phyloP scores from a whole-genome alignment of 148 eudicot genomes.

The Rhododendron mucronatum region DNA sequence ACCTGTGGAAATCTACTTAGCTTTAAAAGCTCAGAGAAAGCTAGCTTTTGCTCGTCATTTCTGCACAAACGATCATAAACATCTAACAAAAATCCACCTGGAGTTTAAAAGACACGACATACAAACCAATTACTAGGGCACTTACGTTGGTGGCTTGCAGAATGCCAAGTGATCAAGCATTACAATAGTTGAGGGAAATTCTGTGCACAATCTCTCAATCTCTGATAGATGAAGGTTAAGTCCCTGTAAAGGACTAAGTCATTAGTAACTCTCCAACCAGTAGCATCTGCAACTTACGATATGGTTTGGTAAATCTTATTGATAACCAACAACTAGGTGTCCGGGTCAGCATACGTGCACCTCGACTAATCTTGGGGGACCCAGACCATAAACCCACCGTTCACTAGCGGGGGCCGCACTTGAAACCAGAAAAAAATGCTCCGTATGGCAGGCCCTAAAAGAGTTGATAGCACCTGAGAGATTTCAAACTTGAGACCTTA shows the following conservation, averaged over 20 bases:
- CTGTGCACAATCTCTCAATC: conserved; percentile 64
- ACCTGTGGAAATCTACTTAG: conserved; percentile 86
- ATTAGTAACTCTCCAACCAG: not conserved
- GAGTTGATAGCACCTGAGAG: too few relatives aligned
- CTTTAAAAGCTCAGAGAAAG: conserved; percentile 58
- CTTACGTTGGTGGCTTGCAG: conserved; percentile 79
- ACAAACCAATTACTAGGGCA: conserved; percentile 1
- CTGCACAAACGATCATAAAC: conserved; percentile 31
- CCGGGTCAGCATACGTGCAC: too few relatives aligned
- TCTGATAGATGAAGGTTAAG: conserved; percentile 70
- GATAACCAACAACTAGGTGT: too few relatives aligned
- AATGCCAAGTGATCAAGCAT: conserved; percentile 86
- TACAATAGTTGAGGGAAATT: conserved; percentile 72
- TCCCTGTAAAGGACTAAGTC: conserved; percentile 46
- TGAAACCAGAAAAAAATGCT: too few relatives aligned
- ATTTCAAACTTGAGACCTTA: too few relatives aligned
- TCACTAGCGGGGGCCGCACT: too few relatives aligned
- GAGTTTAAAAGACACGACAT: conserved; percentile 1
- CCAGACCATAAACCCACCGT: too few relatives aligned
- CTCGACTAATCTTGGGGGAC: too few relatives aligned
- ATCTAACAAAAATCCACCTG: conserved; percentile 1
- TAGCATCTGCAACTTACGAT: not conserved
- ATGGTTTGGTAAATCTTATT: not conserved
- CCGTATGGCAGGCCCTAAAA: too few relatives aligned
- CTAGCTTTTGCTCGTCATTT: conserved; percentile 43